A percentile compares a stretch with the other conserved stretches of the same genome.
These are phyloP conservation scores for Diaporthe caulivora DNA, from an alignment of 2,329 filamentous ascomycete species.

Conservation along the genomic window DNA sequence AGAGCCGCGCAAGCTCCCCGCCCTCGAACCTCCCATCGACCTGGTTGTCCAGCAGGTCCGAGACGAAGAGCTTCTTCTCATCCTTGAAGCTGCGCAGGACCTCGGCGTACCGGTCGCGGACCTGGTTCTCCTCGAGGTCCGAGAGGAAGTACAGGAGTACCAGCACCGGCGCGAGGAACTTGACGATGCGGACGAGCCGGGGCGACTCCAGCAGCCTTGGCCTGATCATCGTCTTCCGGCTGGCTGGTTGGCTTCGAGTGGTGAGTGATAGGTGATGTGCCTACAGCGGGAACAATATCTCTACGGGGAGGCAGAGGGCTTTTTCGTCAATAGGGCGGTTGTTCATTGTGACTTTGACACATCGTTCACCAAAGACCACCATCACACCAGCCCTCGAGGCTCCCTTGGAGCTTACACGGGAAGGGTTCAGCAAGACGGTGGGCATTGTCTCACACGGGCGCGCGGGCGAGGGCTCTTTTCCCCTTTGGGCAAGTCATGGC, in stretches of 20 bases:
- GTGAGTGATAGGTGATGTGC: too few relatives aligned
- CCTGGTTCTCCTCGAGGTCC: constrained; percentile 40
- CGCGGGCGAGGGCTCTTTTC: background rate
- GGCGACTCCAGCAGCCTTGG: constrained; percentile 45
- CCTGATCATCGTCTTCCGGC: constrained; percentile 1
- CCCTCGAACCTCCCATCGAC: constrained; percentile 50
- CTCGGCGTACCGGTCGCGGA: constrained; percentile 41
- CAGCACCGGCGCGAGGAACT: constrained; percentile 43
- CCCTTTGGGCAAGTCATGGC: constrained; percentile 11
- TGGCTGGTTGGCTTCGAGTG: background rate
- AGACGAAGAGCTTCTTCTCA: constrained; percentile 50
- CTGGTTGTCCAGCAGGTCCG: constrained; percentile 50
- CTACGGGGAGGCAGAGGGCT: too few relatives aligned
- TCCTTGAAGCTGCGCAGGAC: constrained; percentile 48
- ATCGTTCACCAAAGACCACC: constrained; percentile 13
- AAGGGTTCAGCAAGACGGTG: constrained; percentile 17
- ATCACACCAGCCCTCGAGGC: background rate
- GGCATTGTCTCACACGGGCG: constrained; percentile 20
- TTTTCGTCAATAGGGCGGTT: too few relatives aligned
- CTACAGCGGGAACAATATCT: background rate
- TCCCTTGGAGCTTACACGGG: constrained; percentile 27
- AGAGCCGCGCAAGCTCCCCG: constrained; percentile 48
- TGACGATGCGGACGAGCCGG: constrained; percentile 45
- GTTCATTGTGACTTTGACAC: constrained; percentile 28
- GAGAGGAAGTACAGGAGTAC: constrained; percentile 45